Percentiles rank a stretch among this genome's conserved stretches.
Conservation (phyloP, 148 eudicot species). For the Dianthus caryophyllus region DNA sequence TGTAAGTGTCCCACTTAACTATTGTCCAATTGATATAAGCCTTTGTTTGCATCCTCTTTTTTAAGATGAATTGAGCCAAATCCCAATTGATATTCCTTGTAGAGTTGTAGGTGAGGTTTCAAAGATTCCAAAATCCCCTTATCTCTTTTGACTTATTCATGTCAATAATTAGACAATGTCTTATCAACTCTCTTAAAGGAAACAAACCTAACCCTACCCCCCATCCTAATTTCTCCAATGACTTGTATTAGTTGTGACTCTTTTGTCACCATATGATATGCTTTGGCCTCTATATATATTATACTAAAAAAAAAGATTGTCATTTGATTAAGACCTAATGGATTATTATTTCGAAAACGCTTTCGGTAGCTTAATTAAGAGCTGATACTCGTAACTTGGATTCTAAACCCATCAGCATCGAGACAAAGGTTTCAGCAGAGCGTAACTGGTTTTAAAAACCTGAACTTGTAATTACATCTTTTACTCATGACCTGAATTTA, state of each 20-base stretch:
- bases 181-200: conserved; percentile 14
- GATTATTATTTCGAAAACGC: no score
- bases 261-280: conserved; percentile 2
- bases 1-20: conserved; percentile 25
- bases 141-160: conserved; percentile 24
- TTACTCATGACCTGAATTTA: no score
- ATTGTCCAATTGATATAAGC: conserved; percentile 11
- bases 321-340: background rate
- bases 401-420: no score
- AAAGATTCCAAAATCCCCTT: conserved; percentile 25
- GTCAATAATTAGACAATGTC: conserved; percentile 11
- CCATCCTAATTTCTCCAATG: conserved; percentile 1
- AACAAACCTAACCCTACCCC: background rate
- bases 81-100: background rate
- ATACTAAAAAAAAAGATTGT: background rate
- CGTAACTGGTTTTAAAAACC: no score
- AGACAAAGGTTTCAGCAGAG: no score
- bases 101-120: background rate
- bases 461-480: no score
- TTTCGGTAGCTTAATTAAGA: no score
- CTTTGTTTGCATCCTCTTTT: conserved; percentile 14
- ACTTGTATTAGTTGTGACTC: background rate
- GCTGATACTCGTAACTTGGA: no score
- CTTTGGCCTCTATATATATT: background rate
- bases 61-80: background rate